A percentile compares a stretch with the other conserved stretches of the same genome.
Conservation (phyloP, 495 filamentous ascomycete species). For the Penicillium tannophilum region DNA sequence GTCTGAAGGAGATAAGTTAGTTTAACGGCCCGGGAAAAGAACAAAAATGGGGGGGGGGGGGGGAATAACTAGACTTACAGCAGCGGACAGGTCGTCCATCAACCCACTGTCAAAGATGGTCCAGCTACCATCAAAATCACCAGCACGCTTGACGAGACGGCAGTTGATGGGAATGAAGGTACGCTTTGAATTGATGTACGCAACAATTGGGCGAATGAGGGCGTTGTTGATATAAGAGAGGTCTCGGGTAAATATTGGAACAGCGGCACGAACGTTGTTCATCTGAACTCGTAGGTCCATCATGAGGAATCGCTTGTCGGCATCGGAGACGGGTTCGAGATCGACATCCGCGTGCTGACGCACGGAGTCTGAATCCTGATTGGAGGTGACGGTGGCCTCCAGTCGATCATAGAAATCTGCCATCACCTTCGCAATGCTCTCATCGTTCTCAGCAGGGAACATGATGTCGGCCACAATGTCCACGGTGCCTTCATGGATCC, state of each 20-base stretch:
- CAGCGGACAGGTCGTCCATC: constrained; percentile 93
- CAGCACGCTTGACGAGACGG: constrained; percentile 81
- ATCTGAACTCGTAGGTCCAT: constrained; percentile 90
- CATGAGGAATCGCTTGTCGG: constrained; percentile 72
- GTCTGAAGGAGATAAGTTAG: constrained; percentile 50
- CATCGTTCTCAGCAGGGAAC: constrained; percentile 83
- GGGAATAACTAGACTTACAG: constrained; percentile 48
- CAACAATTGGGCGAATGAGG: constrained; percentile 94
- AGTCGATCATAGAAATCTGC: constrained; percentile 92
- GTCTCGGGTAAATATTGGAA: constrained; percentile 87
- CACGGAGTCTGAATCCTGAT: constrained; percentile 46
- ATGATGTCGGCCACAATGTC: constrained; percentile 96
- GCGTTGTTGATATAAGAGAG: constrained; percentile 96
- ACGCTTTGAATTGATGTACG: constrained; percentile 91
- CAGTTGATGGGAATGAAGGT: constrained; percentile 95
- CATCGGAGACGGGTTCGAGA: constrained; percentile 25
- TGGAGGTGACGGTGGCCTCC: constrained; percentile 85
- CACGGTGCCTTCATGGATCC: constrained; percentile 95
- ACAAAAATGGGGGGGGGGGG: neutral
- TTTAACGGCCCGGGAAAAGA: neutral
- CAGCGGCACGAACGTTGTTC: constrained; percentile 86
- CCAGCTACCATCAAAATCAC: constrained; percentile 96
- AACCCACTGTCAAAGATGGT: constrained; percentile 91
- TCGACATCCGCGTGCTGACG: constrained; percentile 13
- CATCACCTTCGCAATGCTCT: constrained; percentile 87